phyloP scores from a whole-genome alignment of 768 basidiomycete species.

The Leccinum olivaceopallidum region DNA sequence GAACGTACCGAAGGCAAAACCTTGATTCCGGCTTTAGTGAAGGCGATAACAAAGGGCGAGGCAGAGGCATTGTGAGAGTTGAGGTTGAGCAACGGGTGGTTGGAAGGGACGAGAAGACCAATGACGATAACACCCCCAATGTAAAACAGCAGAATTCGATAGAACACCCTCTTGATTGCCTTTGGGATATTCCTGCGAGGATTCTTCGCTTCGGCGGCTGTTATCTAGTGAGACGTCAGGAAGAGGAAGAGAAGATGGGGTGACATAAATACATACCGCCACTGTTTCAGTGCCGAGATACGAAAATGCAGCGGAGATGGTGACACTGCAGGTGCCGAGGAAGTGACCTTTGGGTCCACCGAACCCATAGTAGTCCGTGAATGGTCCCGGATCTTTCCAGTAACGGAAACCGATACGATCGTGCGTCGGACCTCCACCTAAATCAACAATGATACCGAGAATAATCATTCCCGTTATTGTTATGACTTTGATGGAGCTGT shows the following conservation, averaged over 20 bases:
- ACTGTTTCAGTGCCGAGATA: constrained; percentile 59
- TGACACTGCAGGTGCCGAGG: constrained; percentile 51
- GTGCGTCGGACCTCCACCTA: constrained; percentile 54
- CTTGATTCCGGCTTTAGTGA: constrained; percentile 54
- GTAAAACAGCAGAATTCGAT: constrained; percentile 38
- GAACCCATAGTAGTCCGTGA: constrained; percentile 43
- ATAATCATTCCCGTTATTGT: constrained; percentile 43
- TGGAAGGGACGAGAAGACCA: constrained; percentile 50
- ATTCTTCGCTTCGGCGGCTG: constrained; percentile 52
- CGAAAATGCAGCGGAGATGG: constrained; percentile 56
- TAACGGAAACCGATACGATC: constrained; percentile 49
- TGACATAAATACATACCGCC: constrained; percentile 31
- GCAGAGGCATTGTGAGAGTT: constrained; percentile 41
- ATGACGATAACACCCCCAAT: constrained; percentile 47
- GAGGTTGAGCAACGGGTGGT: constrained; percentile 43
- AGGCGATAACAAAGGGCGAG: constrained; percentile 61
- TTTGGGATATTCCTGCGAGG: constrained; percentile 44
- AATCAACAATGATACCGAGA: constrained; percentile 43
- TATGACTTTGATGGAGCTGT: constrained; percentile 51
- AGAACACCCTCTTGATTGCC: constrained; percentile 46
- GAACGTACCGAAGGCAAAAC: constrained; percentile 47
- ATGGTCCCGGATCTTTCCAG: constrained; percentile 54
- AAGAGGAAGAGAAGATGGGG: neutral
- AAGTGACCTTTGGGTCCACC: constrained; percentile 51
- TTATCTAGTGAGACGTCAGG: constrained; percentile 27